These are phyloP conservation scores for Phyllosticta ampelicida DNA, from an alignment of 2,329 filamentous ascomycete species.

Conservation along the genomic window DNA sequence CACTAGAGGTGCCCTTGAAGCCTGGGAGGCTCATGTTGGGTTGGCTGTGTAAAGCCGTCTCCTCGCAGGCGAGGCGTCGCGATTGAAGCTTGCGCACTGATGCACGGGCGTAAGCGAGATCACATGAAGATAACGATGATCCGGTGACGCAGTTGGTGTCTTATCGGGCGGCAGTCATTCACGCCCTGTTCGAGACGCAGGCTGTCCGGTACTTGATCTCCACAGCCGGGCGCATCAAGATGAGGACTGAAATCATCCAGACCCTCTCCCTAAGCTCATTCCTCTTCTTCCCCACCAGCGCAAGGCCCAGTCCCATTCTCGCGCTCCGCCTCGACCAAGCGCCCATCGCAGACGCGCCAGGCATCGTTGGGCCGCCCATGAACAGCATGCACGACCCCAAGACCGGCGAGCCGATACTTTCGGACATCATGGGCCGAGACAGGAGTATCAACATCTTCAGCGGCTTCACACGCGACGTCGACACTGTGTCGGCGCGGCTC, in stretches of 20 bases:
- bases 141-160: neutral
- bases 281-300: constrained; percentile 19
- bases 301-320: constrained; percentile 21
- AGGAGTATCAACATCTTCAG: constrained; percentile 77
- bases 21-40: constrained; percentile 22
- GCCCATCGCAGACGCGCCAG: constrained; percentile 17
- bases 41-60: no score
- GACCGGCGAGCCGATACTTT: constrained; percentile 45
- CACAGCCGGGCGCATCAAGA: neutral
- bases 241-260: neutral
- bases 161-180: neutral
- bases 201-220: neutral
- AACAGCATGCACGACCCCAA: constrained; percentile 12
- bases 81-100: neutral
- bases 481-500: constrained; percentile 56
- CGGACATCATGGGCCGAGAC: constrained; percentile 72
- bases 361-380: constrained; percentile 19
- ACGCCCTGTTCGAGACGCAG: neutral
- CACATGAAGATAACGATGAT: neutral
- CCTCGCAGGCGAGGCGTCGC: neutral
- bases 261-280: neutral
- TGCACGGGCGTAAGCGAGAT: neutral
- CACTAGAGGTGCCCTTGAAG: no score
- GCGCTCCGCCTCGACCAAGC: constrained; percentile 19
- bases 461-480: constrained; percentile 65